Evolutionary conservation across 2,329 filamentous ascomycete species (phyloP).

Genomic region (Phoma herbarum): DNA sequence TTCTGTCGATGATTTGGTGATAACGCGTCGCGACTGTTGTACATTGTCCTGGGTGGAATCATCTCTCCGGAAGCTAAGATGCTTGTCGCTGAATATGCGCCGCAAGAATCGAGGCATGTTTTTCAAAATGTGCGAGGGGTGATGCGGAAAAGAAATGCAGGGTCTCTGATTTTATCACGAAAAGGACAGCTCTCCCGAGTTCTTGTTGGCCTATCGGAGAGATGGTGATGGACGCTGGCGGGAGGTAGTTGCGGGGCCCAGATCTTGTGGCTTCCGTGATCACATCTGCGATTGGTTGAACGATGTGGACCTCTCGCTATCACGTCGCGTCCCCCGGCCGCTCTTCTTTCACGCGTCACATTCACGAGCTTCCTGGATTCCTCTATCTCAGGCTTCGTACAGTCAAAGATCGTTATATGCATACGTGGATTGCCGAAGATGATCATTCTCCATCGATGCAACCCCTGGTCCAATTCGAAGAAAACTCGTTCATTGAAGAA

Average conservation of each 20-base stretch:
- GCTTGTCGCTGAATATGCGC: constrained; percentile 34
- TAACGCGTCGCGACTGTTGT: constrained; percentile 34
- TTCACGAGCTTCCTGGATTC: not conserved
- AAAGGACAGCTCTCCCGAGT: constrained; percentile 9
- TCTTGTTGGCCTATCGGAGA: constrained; percentile 14
- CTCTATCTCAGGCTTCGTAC: not conserved
- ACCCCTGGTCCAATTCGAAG: too few species aligned
- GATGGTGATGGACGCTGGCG: constrained; percentile 23
- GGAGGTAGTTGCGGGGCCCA: constrained; percentile 21
- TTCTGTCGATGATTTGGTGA: constrained; percentile 25
- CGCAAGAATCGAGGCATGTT: constrained; percentile 34
- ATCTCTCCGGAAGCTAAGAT: constrained; percentile 28
- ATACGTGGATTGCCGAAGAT: not conserved
- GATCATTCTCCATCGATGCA: too few species aligned
- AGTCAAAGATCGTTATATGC: not conserved
- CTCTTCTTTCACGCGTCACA: constrained; percentile 1
- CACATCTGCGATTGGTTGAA: constrained; percentile 15
- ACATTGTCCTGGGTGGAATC: constrained; percentile 25
- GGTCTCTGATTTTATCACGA: constrained; percentile 4
- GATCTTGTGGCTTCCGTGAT: constrained; percentile 3
- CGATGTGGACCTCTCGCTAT: constrained; percentile 1
- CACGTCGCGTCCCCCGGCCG: constrained; percentile 12
- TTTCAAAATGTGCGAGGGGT: not conserved
- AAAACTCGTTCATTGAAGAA: too few species aligned
- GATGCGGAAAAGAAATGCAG: constrained; percentile 1